phyloP scores from a whole-genome alignment of 306 rosid species.

The Begonia fuchsioides region DNA sequence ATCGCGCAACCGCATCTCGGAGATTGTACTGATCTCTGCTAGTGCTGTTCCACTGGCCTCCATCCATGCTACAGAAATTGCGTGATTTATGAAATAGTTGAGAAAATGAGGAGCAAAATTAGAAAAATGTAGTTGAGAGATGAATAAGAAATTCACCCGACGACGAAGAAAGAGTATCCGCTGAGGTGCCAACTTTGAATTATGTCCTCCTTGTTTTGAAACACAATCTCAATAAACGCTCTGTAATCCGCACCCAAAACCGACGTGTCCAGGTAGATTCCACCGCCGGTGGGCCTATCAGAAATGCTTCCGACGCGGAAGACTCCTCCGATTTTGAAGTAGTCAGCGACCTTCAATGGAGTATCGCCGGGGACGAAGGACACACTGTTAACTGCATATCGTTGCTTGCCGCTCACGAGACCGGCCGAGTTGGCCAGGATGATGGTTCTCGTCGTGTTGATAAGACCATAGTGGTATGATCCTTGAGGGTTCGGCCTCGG shows the following conservation, averaged over 20 bases:
- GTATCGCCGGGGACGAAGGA: conserved; percentile 80
- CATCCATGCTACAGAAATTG: conserved; percentile 63
- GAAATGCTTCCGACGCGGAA: conserved; percentile 80
- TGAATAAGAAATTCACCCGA: conserved; percentile 40
- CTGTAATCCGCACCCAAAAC: conserved; percentile 77
- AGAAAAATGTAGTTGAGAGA: too few relatives aligned
- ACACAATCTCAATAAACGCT: conserved; percentile 64
- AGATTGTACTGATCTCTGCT: conserved; percentile 72
- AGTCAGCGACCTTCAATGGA: conserved; percentile 85
- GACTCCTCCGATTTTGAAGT: conserved; percentile 62
- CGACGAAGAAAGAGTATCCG: conserved; percentile 92
- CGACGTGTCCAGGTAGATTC: conserved; percentile 74
- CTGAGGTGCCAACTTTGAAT: conserved; percentile 79
- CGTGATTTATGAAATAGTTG: not conserved
- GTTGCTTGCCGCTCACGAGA: conserved; percentile 59
- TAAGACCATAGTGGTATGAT: conserved; percentile 84
- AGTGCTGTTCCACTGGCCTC: conserved; percentile 63
- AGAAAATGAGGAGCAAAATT: not conserved
- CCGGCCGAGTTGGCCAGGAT: conserved; percentile 55
- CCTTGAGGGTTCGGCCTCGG: conserved; percentile 99
- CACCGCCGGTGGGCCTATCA: conserved; percentile 66
- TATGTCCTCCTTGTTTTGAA: conserved; percentile 75
- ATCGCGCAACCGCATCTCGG: conserved; percentile 81
- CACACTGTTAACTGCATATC: conserved; percentile 85
- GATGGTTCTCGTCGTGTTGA: conserved; percentile 52